Evolutionary conservation across 176 grass and related monocot genomes (phyloP).

Genomic region (Dendrocalamus sinicus): DNA sequence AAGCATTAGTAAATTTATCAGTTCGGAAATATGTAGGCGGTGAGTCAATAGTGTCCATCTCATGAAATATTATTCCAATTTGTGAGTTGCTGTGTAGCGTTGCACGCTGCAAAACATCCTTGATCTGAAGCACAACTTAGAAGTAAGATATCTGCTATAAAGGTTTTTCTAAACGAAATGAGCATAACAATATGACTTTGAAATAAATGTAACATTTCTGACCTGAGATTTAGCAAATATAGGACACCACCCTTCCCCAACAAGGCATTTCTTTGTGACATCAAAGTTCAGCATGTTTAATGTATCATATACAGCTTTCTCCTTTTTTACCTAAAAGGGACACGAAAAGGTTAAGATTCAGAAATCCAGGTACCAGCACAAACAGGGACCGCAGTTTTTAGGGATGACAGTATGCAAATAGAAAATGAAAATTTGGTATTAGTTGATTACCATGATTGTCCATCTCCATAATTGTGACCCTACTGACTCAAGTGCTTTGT

Average conservation of each 20-base stretch:
- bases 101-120: slow-evolving; percentile 87
- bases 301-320: slow-evolving; percentile 99
- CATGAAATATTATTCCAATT: slow-evolving; percentile 98
- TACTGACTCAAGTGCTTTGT: slow-evolving; percentile 89
- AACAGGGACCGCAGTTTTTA: neutral
- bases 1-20: slow-evolving; percentile 88
- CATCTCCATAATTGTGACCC: slow-evolving; percentile 92
- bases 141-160: slow-evolving; percentile 37
- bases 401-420: slow-evolving; percentile 14
- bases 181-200: neutral
- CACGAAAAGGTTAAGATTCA: slow-evolving; percentile 33
- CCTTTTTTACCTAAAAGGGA: slow-evolving; percentile 82
- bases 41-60: slow-evolving; percentile 85
- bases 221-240: slow-evolving; percentile 98
- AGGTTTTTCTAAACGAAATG: slow-evolving; percentile 21
- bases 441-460: slow-evolving; percentile 90
- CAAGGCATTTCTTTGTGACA: slow-evolving; percentile 99
- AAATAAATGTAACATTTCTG: slow-evolving; percentile 42
- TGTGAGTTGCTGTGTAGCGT: slow-evolving; percentile 95
- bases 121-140: slow-evolving; percentile 66
- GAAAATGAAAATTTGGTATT: slow-evolving; percentile 29
- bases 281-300: slow-evolving; percentile 98
- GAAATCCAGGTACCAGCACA: slow-evolving; percentile 5
- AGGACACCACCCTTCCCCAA: slow-evolving; percentile 99
- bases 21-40: slow-evolving; percentile 97